Evolutionary conservation across 2,329 filamentous ascomycete genomes (phyloP), one percentile per base, ranked within the genome.

Genomic region (Phaeosphaeria sp.): DNA sequence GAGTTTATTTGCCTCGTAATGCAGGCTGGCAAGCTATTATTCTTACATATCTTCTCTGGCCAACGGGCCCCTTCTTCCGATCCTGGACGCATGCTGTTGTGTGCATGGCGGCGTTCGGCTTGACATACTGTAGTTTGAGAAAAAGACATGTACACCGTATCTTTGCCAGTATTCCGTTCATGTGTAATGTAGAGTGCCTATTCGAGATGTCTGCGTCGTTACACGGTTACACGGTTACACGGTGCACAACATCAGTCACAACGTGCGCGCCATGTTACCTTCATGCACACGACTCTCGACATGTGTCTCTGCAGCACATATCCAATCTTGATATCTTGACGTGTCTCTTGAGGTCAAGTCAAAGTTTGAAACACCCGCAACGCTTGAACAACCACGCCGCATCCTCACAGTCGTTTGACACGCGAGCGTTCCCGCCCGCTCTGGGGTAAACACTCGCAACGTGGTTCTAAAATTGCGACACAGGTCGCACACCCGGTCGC

Each of bases 41-140:
- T 50, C 53, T 65, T 65, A 65, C 61, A 52, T 64, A 49, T 57
- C 53, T 69, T 59, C 57, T 56, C 33, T 67, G 46, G 17, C 27
- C 44, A 39, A 40, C 13, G 18, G 18, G 20, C 54, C 49, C 49
- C 51, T 54, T 13, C 25, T 40, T 2, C 55, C 51, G 7, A 21
- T 39, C 7, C 39, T 36, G 43, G 53, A 59, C 51, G 55, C 42
- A 30, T 21, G 49, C 40, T 49, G 48, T 45, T 55, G 33, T 51
- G 50, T 33, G 22, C 8, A 51, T 21, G 42, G 25, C 42, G 36
- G 44, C 40, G 57, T 60, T 51, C 44, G 56, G 51, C 17, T 64
- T 57, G 57, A 17, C 53, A 55, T 43, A n/a, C 22, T 27, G 24
- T 51, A 22, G 7, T 60, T 49, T 40, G 6, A 8, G 24, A 49